Evolutionary conservation across 139 green algal genomes (phyloP).

Genomic region (Dunaliella primolecta): DNA sequence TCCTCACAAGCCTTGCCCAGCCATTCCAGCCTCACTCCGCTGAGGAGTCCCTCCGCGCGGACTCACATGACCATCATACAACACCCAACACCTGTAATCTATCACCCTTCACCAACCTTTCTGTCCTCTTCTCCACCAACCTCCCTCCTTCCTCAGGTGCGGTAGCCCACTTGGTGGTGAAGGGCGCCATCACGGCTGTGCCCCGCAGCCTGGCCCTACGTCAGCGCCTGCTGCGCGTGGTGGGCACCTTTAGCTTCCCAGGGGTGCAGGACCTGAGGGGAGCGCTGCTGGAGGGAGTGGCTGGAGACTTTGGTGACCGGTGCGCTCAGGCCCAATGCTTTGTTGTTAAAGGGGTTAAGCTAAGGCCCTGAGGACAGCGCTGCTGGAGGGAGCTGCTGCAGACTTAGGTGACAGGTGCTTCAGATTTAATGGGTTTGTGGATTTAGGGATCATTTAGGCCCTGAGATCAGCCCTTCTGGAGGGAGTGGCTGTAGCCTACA

Average conservation of each 20-base stretch:
- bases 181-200: conserved; percentile 46
- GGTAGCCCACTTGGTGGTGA: conserved; percentile 57
- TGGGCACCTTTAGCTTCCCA: conserved; percentile 50
- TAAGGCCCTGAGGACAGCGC: conserved; percentile 30
- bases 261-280: conserved; percentile 44
- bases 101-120: no score
- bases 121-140: not conserved
- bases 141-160: conserved; percentile 9
- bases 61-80: no score
- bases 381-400: conserved; percentile 48
- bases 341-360: no score
- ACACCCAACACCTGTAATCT: no score
- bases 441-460: no score
- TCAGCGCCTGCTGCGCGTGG: conserved; percentile 49
- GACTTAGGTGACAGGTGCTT: conserved; percentile 45
- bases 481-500: no score
- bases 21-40: no score
- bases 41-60: no score
- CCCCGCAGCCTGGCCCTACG: conserved; percentile 47
- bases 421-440: no score
- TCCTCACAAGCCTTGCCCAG: no score
- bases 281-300: conserved; percentile 50
- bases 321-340: no score
- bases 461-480: no score
- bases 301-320: conserved; percentile 39